Conservation (phyloP, 257 asterid genomes). For the Gynochthodes officinalis region DNA sequence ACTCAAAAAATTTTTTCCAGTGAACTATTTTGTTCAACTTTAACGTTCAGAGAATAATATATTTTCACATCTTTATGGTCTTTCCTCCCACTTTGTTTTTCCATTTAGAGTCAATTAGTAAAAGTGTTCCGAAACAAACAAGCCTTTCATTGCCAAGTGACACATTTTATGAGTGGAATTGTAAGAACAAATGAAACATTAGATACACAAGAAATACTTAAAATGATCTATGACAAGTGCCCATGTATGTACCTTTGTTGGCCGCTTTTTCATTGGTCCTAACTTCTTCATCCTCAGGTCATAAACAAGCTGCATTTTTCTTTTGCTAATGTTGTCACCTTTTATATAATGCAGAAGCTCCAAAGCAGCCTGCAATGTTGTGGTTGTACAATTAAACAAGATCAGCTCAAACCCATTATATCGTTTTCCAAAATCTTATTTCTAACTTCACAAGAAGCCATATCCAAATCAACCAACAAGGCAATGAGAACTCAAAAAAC, state of each 20-base stretch:
- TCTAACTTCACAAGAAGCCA: not conserved
- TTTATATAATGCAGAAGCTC: slow-evolving; percentile 50
- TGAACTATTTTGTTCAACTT: not conserved
- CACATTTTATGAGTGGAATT: not conserved
- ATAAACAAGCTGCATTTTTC: slow-evolving; percentile 41
- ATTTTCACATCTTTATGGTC: not conserved
- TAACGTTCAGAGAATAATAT: not conserved
- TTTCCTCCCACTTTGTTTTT: not conserved
- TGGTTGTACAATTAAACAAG: slow-evolving; percentile 1
- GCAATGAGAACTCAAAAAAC: not conserved
- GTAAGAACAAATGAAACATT: not conserved
- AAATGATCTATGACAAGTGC: not conserved
- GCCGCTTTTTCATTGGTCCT: slow-evolving; percentile 37
- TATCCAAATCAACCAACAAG: not conserved
- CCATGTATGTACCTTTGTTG: slow-evolving; percentile 42
- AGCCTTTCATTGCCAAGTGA: not conserved
- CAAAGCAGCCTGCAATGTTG: slow-evolving; percentile 56
- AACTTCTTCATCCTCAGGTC: slow-evolving; percentile 69
- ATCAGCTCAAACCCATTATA: not conserved
- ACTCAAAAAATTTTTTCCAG: not conserved
- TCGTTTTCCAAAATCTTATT: not conserved
- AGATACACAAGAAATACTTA: not conserved
- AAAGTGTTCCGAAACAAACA: not conserved
- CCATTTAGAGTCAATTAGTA: not conserved
- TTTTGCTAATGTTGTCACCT: slow-evolving; percentile 39